Evolutionary conservation across 2,329 filamentous ascomycete genomes (phyloP), one percentile per base, ranked within the genome.

Genomic region (Xylariaceae sp.): DNA sequence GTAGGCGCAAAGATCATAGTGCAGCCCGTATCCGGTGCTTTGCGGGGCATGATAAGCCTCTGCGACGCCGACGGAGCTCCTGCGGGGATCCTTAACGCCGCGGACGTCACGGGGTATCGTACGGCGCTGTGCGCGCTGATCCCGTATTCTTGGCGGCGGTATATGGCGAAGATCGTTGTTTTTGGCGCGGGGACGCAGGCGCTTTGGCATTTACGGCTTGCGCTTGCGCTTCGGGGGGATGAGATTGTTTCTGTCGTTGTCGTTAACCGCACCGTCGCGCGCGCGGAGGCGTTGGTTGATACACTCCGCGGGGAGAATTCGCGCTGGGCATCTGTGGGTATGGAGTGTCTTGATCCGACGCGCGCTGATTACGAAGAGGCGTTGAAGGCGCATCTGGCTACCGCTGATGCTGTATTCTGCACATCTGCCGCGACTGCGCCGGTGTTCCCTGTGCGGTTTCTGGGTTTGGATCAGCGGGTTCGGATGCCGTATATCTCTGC

Each of bases 181-280:
- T 58, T 58, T 16, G 56, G 56, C 6, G 56, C 56, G 6, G 56
- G 56, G 1, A 58, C 54, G 46, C 56, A 58, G 49, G 56, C 56
- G 2, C 56, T 58, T 26, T 58, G 56, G 56, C 56, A 58, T 37
- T 41, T 58, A 9, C 53, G 56, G 5, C 56, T 58, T 5, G 46
- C 42, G 5, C 46, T 58, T 10, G 53, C 54, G 13, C 54, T 56
- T 2, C 56, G 56, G 1, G 56, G 56, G 3, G 51, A 56, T 7
- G 54, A 58, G 47, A 58, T 58, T 29, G 13, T 43, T 19, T 51
- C 44, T 2, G 53, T 58, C 9, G 19, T 49, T 4, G 12, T 58
- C 18, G 15, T 58, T 0, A 58, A 58, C 34, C 48, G 56, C 12
- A 58, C 54, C 1, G 56, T 18, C 3, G 36, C 45, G 9, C 53